Evolutionary conservation across 352 stramenopile species (phyloP).

Genomic region (Pythium brachiatum): DNA sequence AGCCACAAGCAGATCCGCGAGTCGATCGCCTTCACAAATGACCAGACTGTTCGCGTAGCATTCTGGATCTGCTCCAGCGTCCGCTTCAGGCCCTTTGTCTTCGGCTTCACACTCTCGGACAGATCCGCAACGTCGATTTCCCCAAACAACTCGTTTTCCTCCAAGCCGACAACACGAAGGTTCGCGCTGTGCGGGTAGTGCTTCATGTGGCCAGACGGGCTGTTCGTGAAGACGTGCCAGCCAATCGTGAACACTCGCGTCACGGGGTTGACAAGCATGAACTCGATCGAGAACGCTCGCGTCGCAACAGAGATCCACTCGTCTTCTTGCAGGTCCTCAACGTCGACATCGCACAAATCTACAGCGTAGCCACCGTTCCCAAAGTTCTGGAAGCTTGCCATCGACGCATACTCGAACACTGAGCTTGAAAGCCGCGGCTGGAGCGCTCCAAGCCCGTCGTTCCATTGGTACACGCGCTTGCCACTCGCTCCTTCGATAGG

Average conservation of each 20-base stretch:
- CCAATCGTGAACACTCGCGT: slow-evolving; percentile 89
- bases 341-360: slow-evolving; percentile 62
- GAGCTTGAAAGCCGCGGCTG: slow-evolving; percentile 59
- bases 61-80: slow-evolving; percentile 2
- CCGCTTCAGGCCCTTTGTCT: neutral
- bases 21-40: slow-evolving; percentile 34
- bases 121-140: neutral
- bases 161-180: slow-evolving; percentile 72
- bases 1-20: slow-evolving; percentile 68
- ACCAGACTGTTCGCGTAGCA: neutral
- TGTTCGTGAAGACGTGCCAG: slow-evolving; percentile 80
- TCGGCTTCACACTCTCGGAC: neutral
- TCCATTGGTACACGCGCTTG: slow-evolving; percentile 59
- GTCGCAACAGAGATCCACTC: slow-evolving; percentile 76
- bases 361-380: slow-evolving; percentile 71
- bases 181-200: slow-evolving; percentile 82
- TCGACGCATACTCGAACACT: slow-evolving; percentile 35
- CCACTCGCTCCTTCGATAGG: slow-evolving; percentile 39
- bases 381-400: slow-evolving; percentile 44
- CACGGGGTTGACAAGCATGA: slow-evolving; percentile 84
- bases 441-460: slow-evolving; percentile 55
- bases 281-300: slow-evolving; percentile 81
- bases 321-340: slow-evolving; percentile 64
- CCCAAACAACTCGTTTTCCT: slow-evolving; percentile 44
- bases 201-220: slow-evolving; percentile 77